Evolutionary conservation across 768 basidiomycete genomes (phyloP), one percentile per base, ranked within the genome.

Genomic region (Cystobasidiopsis lactophilus): DNA sequence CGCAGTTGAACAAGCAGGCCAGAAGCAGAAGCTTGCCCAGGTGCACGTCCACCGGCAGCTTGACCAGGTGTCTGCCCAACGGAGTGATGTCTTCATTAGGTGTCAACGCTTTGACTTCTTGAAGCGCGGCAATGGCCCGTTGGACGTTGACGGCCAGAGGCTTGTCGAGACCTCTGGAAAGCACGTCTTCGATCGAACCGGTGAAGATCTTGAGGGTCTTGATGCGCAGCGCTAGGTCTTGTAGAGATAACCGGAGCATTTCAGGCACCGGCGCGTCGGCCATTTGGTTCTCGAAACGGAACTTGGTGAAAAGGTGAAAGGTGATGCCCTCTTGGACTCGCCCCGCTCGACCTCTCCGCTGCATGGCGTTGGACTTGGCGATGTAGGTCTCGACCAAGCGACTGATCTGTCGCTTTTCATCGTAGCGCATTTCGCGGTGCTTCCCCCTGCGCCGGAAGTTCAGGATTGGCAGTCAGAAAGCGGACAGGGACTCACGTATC

Each of bases 391-490:
- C 88, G 5, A 88, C 75, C 26, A 98, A 69, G 23, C 86, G 76
- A 52, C 85, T 91, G 55, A 93, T 77, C 62, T 95, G 91, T 14
- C 93, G 77, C 67, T 95, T 95, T 69, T 98, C 91, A 63, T 98
- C 89, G 62, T 88, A 95, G 59, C 82, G 40, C 51, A 56, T 56
- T 39, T 56, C 55, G 26, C 47, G 44, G 38, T 56, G 55, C 24
- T 43, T 24, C 24, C 37, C 38, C 29, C 26, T 2, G 5, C 10
- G 40, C 48, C n/a, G n/a, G 11, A 40, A 62, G 5, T 21, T 49
- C 18, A 31, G 46, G 24, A 16, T n/a, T 9, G 40, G 52, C 51
- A 29, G 16, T 47, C 19, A 52, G 40, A 39, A 35, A 45, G 1
- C 50, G 26, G 35, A 55, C 13, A 39, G 13, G 38, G 38, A 39